Evolutionary conservation across 306 rosid species (phyloP).

Genomic region (Quercus glauca): DNA sequence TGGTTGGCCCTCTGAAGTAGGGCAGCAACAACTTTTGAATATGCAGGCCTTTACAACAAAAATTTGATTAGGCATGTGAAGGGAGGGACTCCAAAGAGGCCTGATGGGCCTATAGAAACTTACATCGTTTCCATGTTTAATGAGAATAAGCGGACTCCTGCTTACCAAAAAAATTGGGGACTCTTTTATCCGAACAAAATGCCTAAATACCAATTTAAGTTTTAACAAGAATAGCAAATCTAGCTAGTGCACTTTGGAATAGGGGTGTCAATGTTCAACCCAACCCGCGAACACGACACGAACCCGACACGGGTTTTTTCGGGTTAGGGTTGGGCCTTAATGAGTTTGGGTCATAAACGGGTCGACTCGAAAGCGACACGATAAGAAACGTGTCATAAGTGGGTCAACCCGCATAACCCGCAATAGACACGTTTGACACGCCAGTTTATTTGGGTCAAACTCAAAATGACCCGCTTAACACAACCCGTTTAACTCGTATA

Average conservation of each 20-base stretch:
- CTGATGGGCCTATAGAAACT: slow-evolving; percentile 24
- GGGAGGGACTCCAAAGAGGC: slow-evolving; percentile 44
- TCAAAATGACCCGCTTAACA: too few relatives aligned
- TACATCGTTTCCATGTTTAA: slow-evolving; percentile 42
- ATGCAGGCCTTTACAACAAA: slow-evolving; percentile 37
- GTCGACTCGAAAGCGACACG: too few relatives aligned
- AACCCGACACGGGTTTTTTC: too few relatives aligned
- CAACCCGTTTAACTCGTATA: too few relatives aligned
- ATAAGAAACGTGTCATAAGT: too few relatives aligned
- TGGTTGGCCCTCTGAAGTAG: slow-evolving; percentile 53
- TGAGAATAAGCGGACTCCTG: slow-evolving; percentile 25
- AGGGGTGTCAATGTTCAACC: too few relatives aligned
- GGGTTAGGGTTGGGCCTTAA: too few relatives aligned
- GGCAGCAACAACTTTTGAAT: slow-evolving; percentile 26
- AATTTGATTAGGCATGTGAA: slow-evolving; percentile 32
- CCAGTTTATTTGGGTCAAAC: too few relatives aligned
- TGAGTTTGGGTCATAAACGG: too few relatives aligned
- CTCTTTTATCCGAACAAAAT: slow-evolving; percentile 32
- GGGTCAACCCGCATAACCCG: too few relatives aligned
- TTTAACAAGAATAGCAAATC: slow-evolving; percentile 4
- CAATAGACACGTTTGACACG: too few relatives aligned
- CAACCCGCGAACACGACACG: too few relatives aligned
- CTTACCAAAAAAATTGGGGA: slow-evolving; percentile 33
- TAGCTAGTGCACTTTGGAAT: background rate
- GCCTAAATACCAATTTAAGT: slow-evolving; percentile 29